phyloP scores from a whole-genome alignment of 495 filamentous ascomycete genomes.

The Aspergillus haitiensis region DNA sequence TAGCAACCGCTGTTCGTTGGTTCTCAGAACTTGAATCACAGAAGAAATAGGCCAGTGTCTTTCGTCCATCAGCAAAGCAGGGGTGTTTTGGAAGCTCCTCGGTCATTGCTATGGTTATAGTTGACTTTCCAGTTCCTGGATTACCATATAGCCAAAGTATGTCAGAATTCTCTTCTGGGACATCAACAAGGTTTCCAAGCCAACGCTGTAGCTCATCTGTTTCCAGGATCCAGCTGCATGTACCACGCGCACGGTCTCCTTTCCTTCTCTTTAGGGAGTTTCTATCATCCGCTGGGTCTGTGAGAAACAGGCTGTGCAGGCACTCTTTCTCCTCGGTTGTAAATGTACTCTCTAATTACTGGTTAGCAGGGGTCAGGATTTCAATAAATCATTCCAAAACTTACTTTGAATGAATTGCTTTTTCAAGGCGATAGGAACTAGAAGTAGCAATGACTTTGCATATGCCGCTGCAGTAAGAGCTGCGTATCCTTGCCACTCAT shows the following conservation, averaged over 20 bases:
- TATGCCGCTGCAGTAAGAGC: conserved; percentile 39
- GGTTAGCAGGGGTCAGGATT: not conserved
- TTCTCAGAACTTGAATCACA: conserved; percentile 27
- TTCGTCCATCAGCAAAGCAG: conserved; percentile 14
- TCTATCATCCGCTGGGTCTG: conserved; percentile 11
- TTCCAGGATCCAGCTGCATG: conserved; percentile 32
- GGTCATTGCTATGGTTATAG: conserved; percentile 25
- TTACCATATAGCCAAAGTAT: conserved; percentile 28
- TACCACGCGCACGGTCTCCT: conserved; percentile 11
- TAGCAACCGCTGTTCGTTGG: conserved; percentile 20
- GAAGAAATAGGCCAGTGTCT: conserved; percentile 32
- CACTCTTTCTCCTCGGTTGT: conserved; percentile 3
- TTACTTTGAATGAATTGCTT: not conserved
- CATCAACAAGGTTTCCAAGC: conserved; percentile 2
- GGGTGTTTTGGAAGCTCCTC: conserved; percentile 22
- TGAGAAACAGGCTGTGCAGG: conserved; percentile 4
- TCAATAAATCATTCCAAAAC: not conserved
- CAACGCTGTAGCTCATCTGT: conserved; percentile 24
- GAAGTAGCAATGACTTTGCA: conserved; percentile 28
- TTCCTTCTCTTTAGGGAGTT: conserved; percentile 12
- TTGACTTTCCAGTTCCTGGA: conserved; percentile 34
- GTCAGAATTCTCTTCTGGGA: conserved; percentile 1
- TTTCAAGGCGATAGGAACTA: not conserved
- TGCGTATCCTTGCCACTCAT: conserved; percentile 21
- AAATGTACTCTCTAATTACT: not conserved